phyloP scores from a whole-genome alignment of 2,329 filamentous ascomycete species.

The Lasiodiplodia sp. region DNA sequence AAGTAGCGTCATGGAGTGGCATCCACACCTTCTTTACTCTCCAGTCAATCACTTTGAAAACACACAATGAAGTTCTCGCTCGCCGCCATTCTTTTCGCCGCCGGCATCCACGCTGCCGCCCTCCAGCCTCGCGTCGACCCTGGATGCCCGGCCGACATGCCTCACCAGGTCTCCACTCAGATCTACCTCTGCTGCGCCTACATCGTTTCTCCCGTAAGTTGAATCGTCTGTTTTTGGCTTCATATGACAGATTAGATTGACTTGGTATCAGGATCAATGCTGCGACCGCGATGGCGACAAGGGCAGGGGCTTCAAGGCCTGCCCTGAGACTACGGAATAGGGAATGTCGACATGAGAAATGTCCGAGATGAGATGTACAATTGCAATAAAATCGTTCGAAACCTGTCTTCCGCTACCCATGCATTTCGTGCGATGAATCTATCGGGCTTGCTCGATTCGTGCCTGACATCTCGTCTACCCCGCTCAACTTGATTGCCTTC shows the following conservation, averaged over 20 bases:
- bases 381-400: too few relatives aligned
- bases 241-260: not conserved
- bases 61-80: conserved; percentile 4
- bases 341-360: too few relatives aligned
- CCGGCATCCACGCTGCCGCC: conserved; percentile 9
- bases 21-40: too few relatives aligned
- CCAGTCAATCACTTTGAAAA: too few relatives aligned
- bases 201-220: not conserved
- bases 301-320: conserved; percentile 4
- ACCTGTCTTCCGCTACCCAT: too few relatives aligned
- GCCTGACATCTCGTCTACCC: too few relatives aligned
- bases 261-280: not conserved
- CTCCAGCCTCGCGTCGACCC: not conserved
- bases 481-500: too few relatives aligned
- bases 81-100: conserved; percentile 9
- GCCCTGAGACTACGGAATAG: not conserved
- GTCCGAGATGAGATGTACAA: too few relatives aligned
- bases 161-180: not conserved
- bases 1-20: too few relatives aligned
- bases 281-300: not conserved
- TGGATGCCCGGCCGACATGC: not conserved
- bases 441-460: too few relatives aligned
- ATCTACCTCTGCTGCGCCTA: conserved; percentile 4
- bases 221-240: too few relatives aligned
- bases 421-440: too few relatives aligned